These are phyloP conservation scores for Ophiocytium majus DNA, from an alignment of 352 stramenopile genomes.

Conservation along the genomic window DNA sequence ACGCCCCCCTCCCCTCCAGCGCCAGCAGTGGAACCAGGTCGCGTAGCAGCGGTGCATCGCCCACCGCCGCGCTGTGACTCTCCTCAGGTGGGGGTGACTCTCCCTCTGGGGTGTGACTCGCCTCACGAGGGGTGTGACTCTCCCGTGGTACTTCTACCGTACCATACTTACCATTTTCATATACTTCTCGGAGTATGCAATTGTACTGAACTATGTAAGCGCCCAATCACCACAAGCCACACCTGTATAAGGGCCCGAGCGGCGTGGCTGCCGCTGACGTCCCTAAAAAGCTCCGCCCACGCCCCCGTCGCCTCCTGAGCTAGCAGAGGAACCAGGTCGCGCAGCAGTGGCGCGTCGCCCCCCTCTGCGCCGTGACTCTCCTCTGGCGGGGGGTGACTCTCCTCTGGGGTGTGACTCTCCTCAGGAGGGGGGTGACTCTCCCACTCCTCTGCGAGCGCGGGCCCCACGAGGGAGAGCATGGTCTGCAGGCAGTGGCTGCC, in stretches of 20 bases:
- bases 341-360: not conserved
- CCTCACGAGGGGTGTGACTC: constrained; percentile 18
- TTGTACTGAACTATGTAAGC: too few species aligned
- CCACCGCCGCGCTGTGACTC: not conserved
- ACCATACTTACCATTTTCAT: constrained; percentile 19
- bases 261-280: constrained; percentile 52
- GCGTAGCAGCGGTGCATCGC: not conserved
- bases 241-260: constrained; percentile 26
- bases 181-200: not conserved
- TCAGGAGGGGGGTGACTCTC: not conserved
- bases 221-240: too few species aligned
- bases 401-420: not conserved
- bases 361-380: constrained; percentile 6
- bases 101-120: not conserved
- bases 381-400: not conserved
- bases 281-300: constrained; percentile 43
- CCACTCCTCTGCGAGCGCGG: constrained; percentile 17
- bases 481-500: constrained; percentile 52
- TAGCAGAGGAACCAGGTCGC: constrained; percentile 33
- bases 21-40: constrained; percentile 38
- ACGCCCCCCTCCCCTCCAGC: constrained; percentile 33
- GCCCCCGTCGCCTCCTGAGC: constrained; percentile 34
- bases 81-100: not conserved
- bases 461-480: constrained; percentile 37
- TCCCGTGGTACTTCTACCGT: too few species aligned